These are phyloP conservation scores for Saccharomyces hybrid DNA, from an alignment of 1,139 yeast species.

Conservation along the genomic window DNA sequence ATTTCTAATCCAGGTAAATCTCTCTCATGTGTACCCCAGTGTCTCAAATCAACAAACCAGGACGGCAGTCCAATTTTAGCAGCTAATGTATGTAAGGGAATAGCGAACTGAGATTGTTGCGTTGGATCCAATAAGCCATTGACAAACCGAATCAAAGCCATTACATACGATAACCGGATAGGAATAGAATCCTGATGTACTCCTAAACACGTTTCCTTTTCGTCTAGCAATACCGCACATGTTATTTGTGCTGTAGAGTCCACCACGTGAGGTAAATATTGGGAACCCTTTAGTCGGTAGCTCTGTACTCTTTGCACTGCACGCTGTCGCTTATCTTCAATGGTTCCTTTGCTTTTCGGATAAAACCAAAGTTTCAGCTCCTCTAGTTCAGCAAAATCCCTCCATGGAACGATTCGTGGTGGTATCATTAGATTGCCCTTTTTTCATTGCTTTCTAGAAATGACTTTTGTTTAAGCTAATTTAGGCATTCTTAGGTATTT, in stretches of 20 bases:
- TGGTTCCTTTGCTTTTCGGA: constrained; percentile 22
- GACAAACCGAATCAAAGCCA: constrained; percentile 80
- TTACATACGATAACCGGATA: constrained; percentile 34
- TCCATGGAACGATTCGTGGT: constrained; percentile 54
- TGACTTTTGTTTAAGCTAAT: background rate
- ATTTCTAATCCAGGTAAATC: constrained; percentile 62
- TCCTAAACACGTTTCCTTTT: constrained; percentile 22
- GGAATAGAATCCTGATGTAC: constrained; percentile 9
- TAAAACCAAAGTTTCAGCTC: constrained; percentile 55
- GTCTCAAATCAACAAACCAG: constrained; percentile 83
- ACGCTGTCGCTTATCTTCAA: constrained; percentile 31
- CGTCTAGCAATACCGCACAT: constrained; percentile 46
- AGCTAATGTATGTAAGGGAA: constrained; percentile 74
- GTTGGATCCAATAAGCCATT: constrained; percentile 86
- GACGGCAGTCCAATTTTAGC: constrained; percentile 62
- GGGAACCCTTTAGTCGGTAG: constrained; percentile 53
- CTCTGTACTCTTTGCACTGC: constrained; percentile 59
- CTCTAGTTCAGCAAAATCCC: constrained; percentile 43
- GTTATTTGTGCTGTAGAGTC: constrained; percentile 64
- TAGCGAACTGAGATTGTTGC: constrained; percentile 72
- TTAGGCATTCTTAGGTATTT: background rate
- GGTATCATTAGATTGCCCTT: constrained; percentile 17
- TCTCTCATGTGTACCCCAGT: constrained; percentile 82
- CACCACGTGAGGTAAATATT: constrained; percentile 64
- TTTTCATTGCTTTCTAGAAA: background rate